Base-by-base conservation (phyloP, 2,329 filamentous ascomycete species). In the Fusarium temperatum region DNA sequence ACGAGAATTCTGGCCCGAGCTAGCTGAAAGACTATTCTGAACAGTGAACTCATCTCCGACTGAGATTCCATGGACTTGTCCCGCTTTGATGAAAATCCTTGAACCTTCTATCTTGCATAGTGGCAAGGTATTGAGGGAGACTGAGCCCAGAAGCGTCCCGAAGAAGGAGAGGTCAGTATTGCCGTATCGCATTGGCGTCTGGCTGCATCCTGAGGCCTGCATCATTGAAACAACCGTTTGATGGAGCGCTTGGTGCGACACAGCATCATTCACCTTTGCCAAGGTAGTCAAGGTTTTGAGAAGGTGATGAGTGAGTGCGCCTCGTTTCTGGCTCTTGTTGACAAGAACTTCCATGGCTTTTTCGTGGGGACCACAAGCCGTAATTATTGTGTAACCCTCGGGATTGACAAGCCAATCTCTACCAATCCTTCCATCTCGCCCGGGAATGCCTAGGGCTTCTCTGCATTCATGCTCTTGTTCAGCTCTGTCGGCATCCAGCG, bases 381-480 rank as follows among this genome's bases (percentile, higher is more conserved):
- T 36, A 0, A 53, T 36, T 0, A 53, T 36, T 0, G 32, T 53
- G 32, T 36, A 53, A 12, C 50, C 50, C 0, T 53, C 13, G 3
- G 32, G n/a, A 22, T 36, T 53, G 7, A 53, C 32, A 24, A 53
- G 32, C 30, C 50, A 53, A 20, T 53, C 50, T 36, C n/a, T 5
- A 0, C 5, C 32, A 20, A 53, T 26, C 0, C n/a, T 53, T 6
- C 3, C 50, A 26, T 53, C 32, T 1, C 50, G 17, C 6, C 13
- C 32, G 0, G 32, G n/a, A 1, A 53, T 17, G 1, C 50, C 32
- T 0, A 53, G 18, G 2, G 18, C 7, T 0, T 15, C n/a, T 6
- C 2, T 53, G n/a, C 13, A 53, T 36, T 26, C n/a, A 17, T 3
- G n/a, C 18, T 53, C 50, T 10, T 26, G 30, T 8, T 26, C 18